Base-by-base conservation (phyloP, 805 yeast genomes). In the Candida fluviatilis region DNA sequence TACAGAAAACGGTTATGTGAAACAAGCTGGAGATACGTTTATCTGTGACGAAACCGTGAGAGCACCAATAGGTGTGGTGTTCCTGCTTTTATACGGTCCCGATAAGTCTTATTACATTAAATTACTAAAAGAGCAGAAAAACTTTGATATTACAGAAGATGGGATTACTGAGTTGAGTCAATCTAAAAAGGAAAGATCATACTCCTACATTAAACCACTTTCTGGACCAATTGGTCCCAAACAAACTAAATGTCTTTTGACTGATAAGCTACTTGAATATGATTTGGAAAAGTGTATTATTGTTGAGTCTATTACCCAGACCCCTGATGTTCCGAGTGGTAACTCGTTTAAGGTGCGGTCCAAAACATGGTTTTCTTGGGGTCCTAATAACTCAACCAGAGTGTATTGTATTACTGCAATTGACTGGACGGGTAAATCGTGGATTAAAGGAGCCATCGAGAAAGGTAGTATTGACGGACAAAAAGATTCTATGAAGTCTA, bases 271-370 rank as follows among this genome's bases (percentile, higher is more conserved):
- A 13, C 77, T 78, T 21, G 65, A 71, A 31, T 64, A 54, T 38
- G 80, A 83, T 49, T 65, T 75, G 14, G 65, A 72, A 5, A 61
- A 66, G 18, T 62, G 55, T 40, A 66, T 79, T 16, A 64, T 68
- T 21, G 76, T 80, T 2, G 66, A 72, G 2, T 85, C 82, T 46
- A 55, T 66, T 1, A 79, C 89, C 0, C 73, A 70, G 35, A 81
- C 88, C 0, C 95, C 93, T 0, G 93, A 84, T 61, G 87, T 84
- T n/a, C 95, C 95, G 0, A 78, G 84, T 24, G 93, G 95, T 5
- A 73, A 68, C 45, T 66, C 83, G 0, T 85, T 85, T 48, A 68
- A 71, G 34, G 83, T 82, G 3, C 67, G 71, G 37, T 81, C 93
- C 2, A 65, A 69, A 19, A 69, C 74, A 25, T 71, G 71, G 47